Conservation (phyloP, 441 rosid species). For the Populus hybrid region DNA sequence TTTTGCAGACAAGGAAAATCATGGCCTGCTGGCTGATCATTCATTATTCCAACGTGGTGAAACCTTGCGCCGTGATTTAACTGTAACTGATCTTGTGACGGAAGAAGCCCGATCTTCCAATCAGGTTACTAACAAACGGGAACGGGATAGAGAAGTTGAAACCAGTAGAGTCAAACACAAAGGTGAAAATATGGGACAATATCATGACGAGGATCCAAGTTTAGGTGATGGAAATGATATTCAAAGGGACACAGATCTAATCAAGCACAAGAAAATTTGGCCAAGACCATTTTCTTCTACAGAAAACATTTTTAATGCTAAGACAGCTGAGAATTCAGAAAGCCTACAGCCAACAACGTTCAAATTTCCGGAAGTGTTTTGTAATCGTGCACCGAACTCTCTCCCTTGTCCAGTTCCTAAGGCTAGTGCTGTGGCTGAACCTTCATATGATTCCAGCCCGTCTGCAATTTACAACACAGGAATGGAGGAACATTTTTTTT, state of each 20-base stretch:
- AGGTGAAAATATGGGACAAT: conserved; percentile 15
- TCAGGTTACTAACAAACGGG: conserved; percentile 10
- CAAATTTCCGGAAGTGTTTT: conserved; percentile 27
- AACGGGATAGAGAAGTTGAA: conserved; percentile 19
- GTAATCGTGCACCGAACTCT: conserved; percentile 24
- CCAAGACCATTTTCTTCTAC: conserved; percentile 35
- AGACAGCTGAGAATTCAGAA: conserved; percentile 20
- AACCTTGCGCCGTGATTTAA: conserved; percentile 13
- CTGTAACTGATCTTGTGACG: conserved; percentile 31
- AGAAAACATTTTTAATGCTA: conserved; percentile 22
- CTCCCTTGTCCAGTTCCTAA: conserved; percentile 37
- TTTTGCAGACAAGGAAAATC: conserved; percentile 40
- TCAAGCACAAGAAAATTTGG: conserved; percentile 31
- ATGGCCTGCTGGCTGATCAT: conserved; percentile 27
- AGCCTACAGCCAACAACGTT: conserved; percentile 23
- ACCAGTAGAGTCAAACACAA: conserved; percentile 3
- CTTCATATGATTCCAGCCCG: conserved; percentile 35
- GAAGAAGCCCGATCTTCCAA: conserved; percentile 23
- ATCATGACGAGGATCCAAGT: conserved; percentile 25
- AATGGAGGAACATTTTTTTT: conserved; percentile 39
- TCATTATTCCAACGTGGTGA: conserved; percentile 22
- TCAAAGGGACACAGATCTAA: conserved; percentile 28
- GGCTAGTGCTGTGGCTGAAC: conserved; percentile 22
- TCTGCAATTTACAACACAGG: conserved; percentile 38
- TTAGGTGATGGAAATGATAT: conserved; percentile 24